phyloP scores from a whole-genome alignment of 2,329 filamentous ascomycete genomes.

The Aphanoascus verrucosus region DNA sequence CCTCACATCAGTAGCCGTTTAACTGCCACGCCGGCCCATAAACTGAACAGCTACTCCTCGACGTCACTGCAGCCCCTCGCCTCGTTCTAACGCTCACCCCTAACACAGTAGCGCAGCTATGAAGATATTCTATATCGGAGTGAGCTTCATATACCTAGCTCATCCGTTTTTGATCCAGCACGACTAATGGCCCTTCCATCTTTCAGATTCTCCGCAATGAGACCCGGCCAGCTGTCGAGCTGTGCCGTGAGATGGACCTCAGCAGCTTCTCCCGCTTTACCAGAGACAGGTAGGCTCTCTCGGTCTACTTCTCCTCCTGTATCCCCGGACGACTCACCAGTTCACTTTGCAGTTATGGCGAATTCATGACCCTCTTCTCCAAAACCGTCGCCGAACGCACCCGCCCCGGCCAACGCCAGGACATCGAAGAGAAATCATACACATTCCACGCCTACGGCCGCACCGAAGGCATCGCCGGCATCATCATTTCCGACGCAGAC shows the following conservation, averaged over 20 bases:
- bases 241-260: constrained; percentile 66
- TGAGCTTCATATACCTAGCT: constrained; percentile 37
- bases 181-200: background rate
- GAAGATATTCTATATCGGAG: constrained; percentile 83
- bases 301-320: background rate
- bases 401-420: constrained; percentile 62
- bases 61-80: no score
- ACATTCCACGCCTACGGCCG: constrained; percentile 65
- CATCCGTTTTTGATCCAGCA: background rate
- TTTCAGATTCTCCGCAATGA: constrained; percentile 70
- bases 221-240: constrained; percentile 61
- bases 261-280: constrained; percentile 73
- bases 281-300: constrained; percentile 47
- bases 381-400: constrained; percentile 83
- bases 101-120: constrained; percentile 44
- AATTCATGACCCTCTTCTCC: constrained; percentile 76
- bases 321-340: constrained; percentile 10
- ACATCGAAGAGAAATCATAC: constrained; percentile 40
- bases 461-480: constrained; percentile 61
- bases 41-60: no score
- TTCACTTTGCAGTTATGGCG: constrained; percentile 39
- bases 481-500: constrained; percentile 56
- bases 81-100: background rate
- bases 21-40: no score
- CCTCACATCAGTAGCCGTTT: no score